phyloP scores from a whole-genome alignment of 768 basidiomycete genomes.

The Mycena indigotica region DNA sequence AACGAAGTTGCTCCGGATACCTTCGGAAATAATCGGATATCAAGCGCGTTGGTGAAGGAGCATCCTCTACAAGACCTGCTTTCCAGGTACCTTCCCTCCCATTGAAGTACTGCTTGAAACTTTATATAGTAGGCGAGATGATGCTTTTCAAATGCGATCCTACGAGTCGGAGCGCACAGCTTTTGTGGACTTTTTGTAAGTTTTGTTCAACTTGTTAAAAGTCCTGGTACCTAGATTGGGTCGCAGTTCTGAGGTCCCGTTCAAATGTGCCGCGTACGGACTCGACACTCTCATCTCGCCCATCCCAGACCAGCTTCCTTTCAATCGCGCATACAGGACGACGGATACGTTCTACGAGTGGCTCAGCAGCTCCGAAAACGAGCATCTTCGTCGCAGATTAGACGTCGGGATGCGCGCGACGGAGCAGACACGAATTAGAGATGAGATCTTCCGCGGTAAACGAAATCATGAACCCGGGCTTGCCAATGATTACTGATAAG shows the following conservation, averaged over 20 bases:
- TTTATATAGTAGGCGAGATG: too few species aligned
- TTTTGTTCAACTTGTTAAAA: too few species aligned
- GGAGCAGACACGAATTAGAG: not conserved
- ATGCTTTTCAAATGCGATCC: too few species aligned
- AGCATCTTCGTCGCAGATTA: not conserved
- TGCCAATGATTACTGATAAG: not conserved
- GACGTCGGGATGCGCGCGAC: not conserved
- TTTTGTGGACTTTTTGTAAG: too few species aligned
- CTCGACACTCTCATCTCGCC: not conserved
- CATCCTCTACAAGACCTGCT: not conserved
- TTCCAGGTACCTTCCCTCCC: not conserved
- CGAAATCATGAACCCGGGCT: not conserved
- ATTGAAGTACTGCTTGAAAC: not conserved
- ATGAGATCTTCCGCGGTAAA: not conserved
- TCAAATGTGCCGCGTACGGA: not conserved
- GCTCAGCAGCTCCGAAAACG: not conserved
- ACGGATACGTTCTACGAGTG: not conserved
- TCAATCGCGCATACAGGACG: not conserved
- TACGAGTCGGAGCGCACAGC: too few species aligned
- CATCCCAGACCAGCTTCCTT: not conserved
- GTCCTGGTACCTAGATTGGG: too few species aligned
- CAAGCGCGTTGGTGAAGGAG: not conserved
- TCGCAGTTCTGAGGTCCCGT: not conserved
- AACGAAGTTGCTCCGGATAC: not conserved
- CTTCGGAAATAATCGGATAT: not conserved